A percentile compares a stretch with the other conserved stretches of the same genome.
These are phyloP conservation scores for Saccharomyces paradoxus DNA, from an alignment of 805 yeast genomes.

Conservation along the genomic window DNA sequence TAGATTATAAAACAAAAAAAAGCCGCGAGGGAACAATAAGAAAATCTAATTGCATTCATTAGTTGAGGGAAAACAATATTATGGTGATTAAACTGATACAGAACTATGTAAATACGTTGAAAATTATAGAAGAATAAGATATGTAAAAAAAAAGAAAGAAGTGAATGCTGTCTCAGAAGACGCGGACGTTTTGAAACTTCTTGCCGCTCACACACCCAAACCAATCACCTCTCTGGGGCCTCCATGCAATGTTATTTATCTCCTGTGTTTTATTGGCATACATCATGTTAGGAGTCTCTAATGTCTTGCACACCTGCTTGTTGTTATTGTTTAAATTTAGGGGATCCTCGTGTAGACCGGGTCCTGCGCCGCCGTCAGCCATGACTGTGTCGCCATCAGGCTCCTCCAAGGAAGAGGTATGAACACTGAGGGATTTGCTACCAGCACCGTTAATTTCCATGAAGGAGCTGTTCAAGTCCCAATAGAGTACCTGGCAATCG, in stretches of 20 bases:
- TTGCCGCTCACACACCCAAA: conserved; percentile 47
- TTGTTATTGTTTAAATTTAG: conserved; percentile 1
- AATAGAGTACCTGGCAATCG: conserved; percentile 63
- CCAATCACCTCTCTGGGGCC: conserved; percentile 60
- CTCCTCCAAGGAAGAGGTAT: not conserved
- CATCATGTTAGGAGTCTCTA: conserved; percentile 35
- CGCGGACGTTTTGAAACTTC: conserved; percentile 30
- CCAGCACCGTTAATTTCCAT: not conserved
- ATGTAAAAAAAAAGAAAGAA: not conserved
- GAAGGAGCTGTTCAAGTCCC: conserved; percentile 46
- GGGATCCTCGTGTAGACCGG: not conserved
- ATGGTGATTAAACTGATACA: not conserved
- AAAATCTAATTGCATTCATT: not conserved
- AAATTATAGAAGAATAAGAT: not conserved
- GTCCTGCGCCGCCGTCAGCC: not conserved
- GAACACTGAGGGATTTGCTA: not conserved
- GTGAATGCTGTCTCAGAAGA: not conserved
- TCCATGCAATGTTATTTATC: conserved; percentile 73
- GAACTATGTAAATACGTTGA: not conserved
- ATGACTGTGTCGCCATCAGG: conserved; percentile 2
- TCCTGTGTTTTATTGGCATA: conserved; percentile 55
- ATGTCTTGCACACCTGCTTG: conserved; percentile 1
- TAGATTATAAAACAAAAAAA: not conserved
- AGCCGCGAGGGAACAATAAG: not conserved
- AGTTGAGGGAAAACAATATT: not conserved